Evolutionary conservation across 768 basidiomycete genomes (phyloP), one percentile per base, ranked within the genome.

Genomic region (Piloderma croceum): DNA sequence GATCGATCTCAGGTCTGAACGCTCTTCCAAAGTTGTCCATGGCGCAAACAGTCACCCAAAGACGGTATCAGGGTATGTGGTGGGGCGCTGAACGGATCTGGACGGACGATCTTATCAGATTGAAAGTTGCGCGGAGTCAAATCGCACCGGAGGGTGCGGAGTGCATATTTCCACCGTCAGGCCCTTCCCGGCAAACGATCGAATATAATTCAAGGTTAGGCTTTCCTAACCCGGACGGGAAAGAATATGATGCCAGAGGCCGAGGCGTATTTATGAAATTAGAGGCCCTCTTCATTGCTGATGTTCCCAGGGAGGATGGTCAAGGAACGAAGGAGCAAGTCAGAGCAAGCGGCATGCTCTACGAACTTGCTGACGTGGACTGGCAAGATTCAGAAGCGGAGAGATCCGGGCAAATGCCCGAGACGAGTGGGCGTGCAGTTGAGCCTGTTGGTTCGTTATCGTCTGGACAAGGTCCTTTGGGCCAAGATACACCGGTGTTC

Each of bases 71-170:
- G 53, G 87, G 87, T 2, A 54, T 92, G 6, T 94, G 89, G 89
- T 87, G 85, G 83, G 91, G 91, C 6, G 77, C 81, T 1, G 90
- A 92, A 53, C 74, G 87, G 22, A 86, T 92, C 39, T 94, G 90
- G 90, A 67, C 73, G 4, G 86, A 84, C 43, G 90, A 94, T 46
- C 73, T 92, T 41, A 75, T 92, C 25, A 76, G 90, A 18, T 67
- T 94, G 36, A 87, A 87, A 51, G 60, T 83, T 19, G 73, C 79
- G 1, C 73, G 86, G 27, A 64, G 69, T 24, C 76, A 77, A 45
- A 68, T 89, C 41, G 83, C 83, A 10, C 84, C 85, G 5, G 51
- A 67, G 25, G 86, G 87, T 17, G 70, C 73, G 2, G 68, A 72
- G 33, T 57, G 74, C 42, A 79, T 90, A 31, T 58, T 69, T 3